phyloP scores from a whole-genome alignment of 129 eudicot genomes.

The Helianthus tuberosus region DNA sequence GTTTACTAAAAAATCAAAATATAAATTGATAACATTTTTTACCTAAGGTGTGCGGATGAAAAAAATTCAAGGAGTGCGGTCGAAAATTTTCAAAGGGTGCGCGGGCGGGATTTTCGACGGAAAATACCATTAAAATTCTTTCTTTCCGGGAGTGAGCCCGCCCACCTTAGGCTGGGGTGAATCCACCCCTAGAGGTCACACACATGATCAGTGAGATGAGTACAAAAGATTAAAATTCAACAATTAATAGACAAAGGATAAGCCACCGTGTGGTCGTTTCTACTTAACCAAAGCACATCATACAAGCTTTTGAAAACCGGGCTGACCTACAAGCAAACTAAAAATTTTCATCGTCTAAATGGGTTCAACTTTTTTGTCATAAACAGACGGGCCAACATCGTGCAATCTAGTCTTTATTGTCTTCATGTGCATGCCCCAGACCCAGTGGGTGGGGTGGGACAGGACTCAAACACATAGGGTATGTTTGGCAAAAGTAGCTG shows the following conservation, averaged over 20 bases:
- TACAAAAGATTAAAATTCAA: neutral
- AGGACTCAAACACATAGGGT: conserved; percentile 22
- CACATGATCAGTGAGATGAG: neutral
- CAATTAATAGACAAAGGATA: neutral
- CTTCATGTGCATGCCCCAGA: conserved; percentile 29
- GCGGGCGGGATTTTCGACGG: too few species aligned
- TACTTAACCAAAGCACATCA: neutral
- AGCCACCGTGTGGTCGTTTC: neutral
- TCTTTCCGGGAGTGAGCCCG: too few species aligned
- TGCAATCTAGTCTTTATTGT: conserved; percentile 30
- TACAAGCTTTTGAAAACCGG: neutral
- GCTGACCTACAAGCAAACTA: neutral
- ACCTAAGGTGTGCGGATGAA: too few species aligned
- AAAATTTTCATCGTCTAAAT: neutral
- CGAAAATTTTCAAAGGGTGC: too few species aligned
- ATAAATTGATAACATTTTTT: too few species aligned
- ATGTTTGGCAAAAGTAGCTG: too few species aligned
- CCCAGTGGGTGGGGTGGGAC: conserved; percentile 20
- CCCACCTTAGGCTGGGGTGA: too few species aligned
- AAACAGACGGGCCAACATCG: conserved; percentile 19
- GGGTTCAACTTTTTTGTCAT: neutral
- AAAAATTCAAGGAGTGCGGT: too few species aligned
- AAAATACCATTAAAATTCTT: too few species aligned
- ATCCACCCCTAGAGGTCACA: neutral
- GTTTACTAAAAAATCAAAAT: too few species aligned